Evolutionary conservation across 257 asterid genomes (phyloP).

Genomic region (Verbascum thapsus): DNA sequence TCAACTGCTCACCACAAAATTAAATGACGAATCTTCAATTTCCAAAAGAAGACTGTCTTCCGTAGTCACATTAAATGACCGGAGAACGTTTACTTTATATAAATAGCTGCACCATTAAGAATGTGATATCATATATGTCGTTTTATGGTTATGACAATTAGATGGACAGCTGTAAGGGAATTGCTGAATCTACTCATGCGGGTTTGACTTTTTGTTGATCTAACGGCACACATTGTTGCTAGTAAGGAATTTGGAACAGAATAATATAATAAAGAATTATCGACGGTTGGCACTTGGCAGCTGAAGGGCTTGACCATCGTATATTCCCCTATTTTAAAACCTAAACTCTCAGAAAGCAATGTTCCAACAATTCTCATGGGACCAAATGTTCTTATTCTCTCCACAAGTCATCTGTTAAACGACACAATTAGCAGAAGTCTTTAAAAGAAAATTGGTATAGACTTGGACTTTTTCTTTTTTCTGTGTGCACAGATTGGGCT

Average conservation of each 20-base stretch:
- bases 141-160: not conserved
- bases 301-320: conserved; percentile 1
- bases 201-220: not conserved
- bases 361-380: not conserved
- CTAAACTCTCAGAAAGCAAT: too few relatives aligned
- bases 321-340: too few relatives aligned
- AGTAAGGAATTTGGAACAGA: not conserved
- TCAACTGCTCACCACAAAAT: not conserved
- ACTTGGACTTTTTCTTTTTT: too few relatives aligned
- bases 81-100: not conserved
- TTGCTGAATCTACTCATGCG: not conserved
- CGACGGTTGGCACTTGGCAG: not conserved
- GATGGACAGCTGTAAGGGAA: not conserved
- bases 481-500: too few relatives aligned
- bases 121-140: not conserved
- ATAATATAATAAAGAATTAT: too few relatives aligned
- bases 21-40: not conserved
- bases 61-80: not conserved
- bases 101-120: not conserved
- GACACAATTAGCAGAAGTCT: not conserved
- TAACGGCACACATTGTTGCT: not conserved
- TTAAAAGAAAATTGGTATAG: not conserved
- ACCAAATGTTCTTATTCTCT: not conserved
- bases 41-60: not conserved
- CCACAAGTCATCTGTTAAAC: not conserved